phyloP scores from a whole-genome alignment of 352 stramenopile genomes.

The Pythium coloratum region DNA sequence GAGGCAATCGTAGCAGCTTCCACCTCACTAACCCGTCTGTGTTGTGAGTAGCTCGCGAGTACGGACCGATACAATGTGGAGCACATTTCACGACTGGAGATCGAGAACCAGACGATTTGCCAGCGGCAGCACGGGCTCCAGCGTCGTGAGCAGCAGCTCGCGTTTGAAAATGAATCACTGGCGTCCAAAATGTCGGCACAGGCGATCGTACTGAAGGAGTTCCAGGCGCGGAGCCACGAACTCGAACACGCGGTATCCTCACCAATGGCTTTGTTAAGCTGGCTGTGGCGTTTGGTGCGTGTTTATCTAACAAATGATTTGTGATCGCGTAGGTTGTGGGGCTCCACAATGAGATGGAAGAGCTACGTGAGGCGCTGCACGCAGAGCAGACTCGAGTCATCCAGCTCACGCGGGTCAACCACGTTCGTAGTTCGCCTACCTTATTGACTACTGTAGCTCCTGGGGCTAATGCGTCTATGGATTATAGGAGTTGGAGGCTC shows the following conservation, averaged over 20 bases:
- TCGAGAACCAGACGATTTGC: constrained; percentile 42
- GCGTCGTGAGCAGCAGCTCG: constrained; percentile 27
- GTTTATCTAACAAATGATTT: neutral
- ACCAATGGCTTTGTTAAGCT: neutral
- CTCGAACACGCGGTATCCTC: constrained; percentile 29
- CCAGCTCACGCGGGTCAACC: constrained; percentile 33
- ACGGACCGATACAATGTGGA: constrained; percentile 38
- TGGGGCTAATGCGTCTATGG: neutral
- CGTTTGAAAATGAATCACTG: constrained; percentile 26
- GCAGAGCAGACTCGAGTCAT: constrained; percentile 36
- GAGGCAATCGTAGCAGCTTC: neutral
- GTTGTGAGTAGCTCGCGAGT: constrained; percentile 25
- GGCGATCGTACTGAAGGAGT: constrained; percentile 11
- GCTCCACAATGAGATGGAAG: constrained; percentile 36
- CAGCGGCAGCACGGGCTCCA: constrained; percentile 32
- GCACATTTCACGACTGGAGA: constrained; percentile 39
- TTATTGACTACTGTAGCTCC: too few species aligned
- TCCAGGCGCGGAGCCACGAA: constrained; percentile 14
- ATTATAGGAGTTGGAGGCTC: constrained; percentile 35
- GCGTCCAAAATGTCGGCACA: constrained; percentile 21
- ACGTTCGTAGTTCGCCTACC: constrained; percentile 13
- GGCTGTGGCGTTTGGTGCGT: neutral
- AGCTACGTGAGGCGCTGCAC: constrained; percentile 35
- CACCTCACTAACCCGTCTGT: neutral
- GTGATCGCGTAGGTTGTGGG: constrained; percentile 24